phyloP scores from a whole-genome alignment of 2,329 filamentous ascomycete genomes.

The Helminthosporium solani region DNA sequence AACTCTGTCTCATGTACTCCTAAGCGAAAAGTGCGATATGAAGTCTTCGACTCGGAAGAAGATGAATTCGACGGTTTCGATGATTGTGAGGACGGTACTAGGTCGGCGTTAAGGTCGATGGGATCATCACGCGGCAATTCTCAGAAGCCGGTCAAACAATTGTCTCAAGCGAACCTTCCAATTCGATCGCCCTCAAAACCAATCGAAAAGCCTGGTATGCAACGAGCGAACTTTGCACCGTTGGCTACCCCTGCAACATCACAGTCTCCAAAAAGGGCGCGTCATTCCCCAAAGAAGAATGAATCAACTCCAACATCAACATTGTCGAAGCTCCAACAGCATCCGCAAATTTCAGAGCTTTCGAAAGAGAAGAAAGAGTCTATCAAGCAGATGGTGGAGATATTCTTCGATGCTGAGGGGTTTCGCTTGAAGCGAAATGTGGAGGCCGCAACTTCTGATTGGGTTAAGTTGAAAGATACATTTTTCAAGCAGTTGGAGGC shows the following conservation, averaged over 20 bases:
- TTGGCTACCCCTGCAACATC: constrained; percentile 22
- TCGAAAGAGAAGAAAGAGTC: constrained; percentile 25
- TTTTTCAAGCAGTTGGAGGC: constrained; percentile 29
- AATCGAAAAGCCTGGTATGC: constrained; percentile 16
- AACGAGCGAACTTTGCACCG: constrained; percentile 15
- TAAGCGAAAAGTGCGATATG: constrained; percentile 18
- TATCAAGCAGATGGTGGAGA: constrained; percentile 22
- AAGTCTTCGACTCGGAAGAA: constrained; percentile 35
- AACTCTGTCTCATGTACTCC: constrained; percentile 8
- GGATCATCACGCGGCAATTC: background rate
- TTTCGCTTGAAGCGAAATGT: constrained; percentile 26
- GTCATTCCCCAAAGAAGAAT: constrained; percentile 14
- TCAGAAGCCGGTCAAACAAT: constrained; percentile 14
- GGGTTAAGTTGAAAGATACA: constrained; percentile 26
- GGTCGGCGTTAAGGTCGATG: constrained; percentile 2
- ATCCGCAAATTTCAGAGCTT: constrained; percentile 25
- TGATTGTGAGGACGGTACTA: constrained; percentile 26
- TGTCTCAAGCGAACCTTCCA: constrained; percentile 13
- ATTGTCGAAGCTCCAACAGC: constrained; percentile 2
- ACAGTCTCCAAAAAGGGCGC: constrained; percentile 14
- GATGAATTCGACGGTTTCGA: constrained; percentile 33
- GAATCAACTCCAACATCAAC: constrained; percentile 7
- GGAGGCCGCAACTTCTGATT: constrained; percentile 23
- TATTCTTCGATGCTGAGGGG: constrained; percentile 28
- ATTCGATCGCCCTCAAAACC: constrained; percentile 31